Evolutionary conservation across 2,329 filamentous ascomycete genomes (phyloP), one percentile per base, ranked within the genome.

Genomic region (Botrytis paeoniae): DNA sequence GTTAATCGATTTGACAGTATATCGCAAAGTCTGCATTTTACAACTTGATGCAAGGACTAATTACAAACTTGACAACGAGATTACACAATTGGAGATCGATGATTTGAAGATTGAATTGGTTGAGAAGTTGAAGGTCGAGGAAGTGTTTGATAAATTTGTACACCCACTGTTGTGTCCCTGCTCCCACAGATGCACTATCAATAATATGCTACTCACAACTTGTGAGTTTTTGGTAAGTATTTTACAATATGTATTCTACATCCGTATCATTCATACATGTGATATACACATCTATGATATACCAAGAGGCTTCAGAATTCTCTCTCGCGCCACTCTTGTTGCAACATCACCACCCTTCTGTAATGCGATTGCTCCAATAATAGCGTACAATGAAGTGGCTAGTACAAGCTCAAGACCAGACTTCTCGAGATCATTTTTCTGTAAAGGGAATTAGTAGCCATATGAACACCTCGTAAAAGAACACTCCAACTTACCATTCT

Each of bases 341-440:
- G 95, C 94, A 72, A 92, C 88, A 62, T 91, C 90, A 54, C 92
- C 92, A 64, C 96, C 96, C 77, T 92, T 90, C 82, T 98, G 94
- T 79, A 99, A 85, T n/a, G 94, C 91, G 70, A 99, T 83, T 18
- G 96, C 96, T 35, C 96, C 96, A 62, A 98, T 84, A 72, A 99
- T 92, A 63, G 95, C 93, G 81, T 94, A 93, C 72, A 99, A 79
- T 5, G 93, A 89, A 75, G 94, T 91, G 66, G 92, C 89, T 72
- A 97, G 84, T 37, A 98, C 91, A 6, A 91, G 85, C 39, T 93
- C 88, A 41, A 92, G 82, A 77, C 96, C 96, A 0, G 94, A 97
- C 29, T 85, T 84, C 69, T 87, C 82, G 71, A 97, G 86, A 78
- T 94, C 91, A 75, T 91, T 85, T 35, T 90, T 87, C 88, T 91